Evolutionary conservation across 1,284 basidiomycete species (phyloP).

Genomic region (Ceratobasidium papillatum): DNA sequence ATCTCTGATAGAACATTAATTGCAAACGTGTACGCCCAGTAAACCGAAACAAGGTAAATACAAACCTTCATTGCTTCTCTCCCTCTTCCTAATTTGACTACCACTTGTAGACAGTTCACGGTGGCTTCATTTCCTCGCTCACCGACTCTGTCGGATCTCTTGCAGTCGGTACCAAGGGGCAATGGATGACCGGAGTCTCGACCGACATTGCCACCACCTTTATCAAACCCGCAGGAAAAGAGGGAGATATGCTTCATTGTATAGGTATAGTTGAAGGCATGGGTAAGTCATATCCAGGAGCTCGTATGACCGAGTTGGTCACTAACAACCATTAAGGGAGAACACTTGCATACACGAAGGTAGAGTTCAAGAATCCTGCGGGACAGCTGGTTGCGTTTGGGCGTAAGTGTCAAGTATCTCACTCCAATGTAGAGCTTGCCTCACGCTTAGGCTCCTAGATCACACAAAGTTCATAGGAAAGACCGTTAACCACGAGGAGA

Average conservation of each 20-base stretch:
- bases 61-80: constrained; percentile 20
- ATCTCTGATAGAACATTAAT: background rate
- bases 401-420: constrained; percentile 58
- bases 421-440: background rate
- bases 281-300: constrained; percentile 57
- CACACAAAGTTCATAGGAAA: constrained; percentile 91
- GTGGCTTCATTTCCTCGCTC: constrained; percentile 83
- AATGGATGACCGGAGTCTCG: constrained; percentile 86
- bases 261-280: constrained; percentile 69
- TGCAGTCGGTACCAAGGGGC: constrained; percentile 81
- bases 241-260: constrained; percentile 69
- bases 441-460: constrained; percentile 57
- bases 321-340: constrained; percentile 62
- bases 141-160: constrained; percentile 88
- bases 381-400: constrained; percentile 87
- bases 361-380: constrained; percentile 75
- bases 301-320: constrained; percentile 19
- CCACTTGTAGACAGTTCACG: constrained; percentile 68
- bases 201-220: constrained; percentile 89
- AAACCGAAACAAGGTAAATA: constrained; percentile 75
- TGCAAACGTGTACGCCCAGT: constrained; percentile 54
- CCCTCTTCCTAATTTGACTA: background rate
- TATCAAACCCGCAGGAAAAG: constrained; percentile 72
- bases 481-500: constrained; percentile 71
- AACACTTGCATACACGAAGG: constrained; percentile 81